A percentile compares a stretch with the other conserved stretches of the same genome.
These are phyloP conservation scores for Trapa incisa DNA, from an alignment of 345 rosid genomes.

Conservation along the genomic window DNA sequence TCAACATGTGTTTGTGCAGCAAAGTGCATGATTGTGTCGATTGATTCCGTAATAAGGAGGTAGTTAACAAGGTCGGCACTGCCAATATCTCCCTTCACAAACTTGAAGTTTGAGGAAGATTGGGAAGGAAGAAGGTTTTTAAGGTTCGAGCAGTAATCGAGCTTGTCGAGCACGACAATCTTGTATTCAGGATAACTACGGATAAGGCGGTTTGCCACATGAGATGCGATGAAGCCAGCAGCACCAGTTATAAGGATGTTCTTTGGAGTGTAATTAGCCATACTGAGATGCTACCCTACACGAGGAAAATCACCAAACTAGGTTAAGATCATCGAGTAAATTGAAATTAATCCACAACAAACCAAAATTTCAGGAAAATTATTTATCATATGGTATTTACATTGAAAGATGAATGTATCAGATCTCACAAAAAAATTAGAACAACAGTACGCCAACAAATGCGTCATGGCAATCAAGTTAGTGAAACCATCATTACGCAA, in stretches of 20 bases:
- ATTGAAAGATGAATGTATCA: background rate
- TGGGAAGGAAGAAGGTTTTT: conserved; percentile 61
- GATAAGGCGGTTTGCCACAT: conserved; percentile 63
- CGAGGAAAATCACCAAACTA: background rate
- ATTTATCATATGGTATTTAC: background rate
- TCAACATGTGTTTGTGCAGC: conserved; percentile 91
- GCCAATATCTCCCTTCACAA: conserved; percentile 70
- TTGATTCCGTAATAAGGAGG: conserved; percentile 73
- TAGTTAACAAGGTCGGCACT: conserved; percentile 87
- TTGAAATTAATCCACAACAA: background rate
- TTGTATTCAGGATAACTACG: conserved; percentile 73
- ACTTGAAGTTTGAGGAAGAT: conserved; percentile 65
- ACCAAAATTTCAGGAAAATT: background rate
- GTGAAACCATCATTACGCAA: background rate
- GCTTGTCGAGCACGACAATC: conserved; percentile 80
- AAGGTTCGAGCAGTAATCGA: conserved; percentile 78
- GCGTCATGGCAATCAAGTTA: background rate
- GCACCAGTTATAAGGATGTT: conserved; percentile 86
- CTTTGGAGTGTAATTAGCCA: conserved; percentile 54
- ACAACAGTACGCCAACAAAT: background rate
- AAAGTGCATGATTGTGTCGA: conserved; percentile 88
- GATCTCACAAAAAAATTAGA: background rate
- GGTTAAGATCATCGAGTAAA: background rate
- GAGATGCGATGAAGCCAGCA: conserved; percentile 81
- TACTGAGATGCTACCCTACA: background rate